phyloP scores from a whole-genome alignment of 2,329 filamentous ascomycete species.

The Emmonsiellopsis sp. region DNA sequence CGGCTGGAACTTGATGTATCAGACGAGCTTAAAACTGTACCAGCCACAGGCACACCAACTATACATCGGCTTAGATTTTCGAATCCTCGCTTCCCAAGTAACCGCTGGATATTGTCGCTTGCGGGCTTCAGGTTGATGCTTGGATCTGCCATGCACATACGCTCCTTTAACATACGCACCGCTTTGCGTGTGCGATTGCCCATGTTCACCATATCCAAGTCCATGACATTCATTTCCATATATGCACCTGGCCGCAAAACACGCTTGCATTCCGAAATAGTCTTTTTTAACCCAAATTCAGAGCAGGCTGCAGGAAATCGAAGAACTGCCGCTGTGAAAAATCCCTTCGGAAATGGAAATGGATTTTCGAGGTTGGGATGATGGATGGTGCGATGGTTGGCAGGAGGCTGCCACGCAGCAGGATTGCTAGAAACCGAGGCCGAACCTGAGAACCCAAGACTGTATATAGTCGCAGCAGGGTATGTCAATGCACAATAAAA shows the following conservation, averaged over 20 bases:
- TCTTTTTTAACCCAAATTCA: constrained; percentile 34
- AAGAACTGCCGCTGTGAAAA: constrained; percentile 38
- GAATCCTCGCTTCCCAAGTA: constrained; percentile 38
- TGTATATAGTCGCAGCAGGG: constrained; percentile 37
- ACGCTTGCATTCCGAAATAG: constrained; percentile 40
- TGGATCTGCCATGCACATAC: constrained; percentile 33
- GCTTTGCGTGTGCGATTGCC: constrained; percentile 38
- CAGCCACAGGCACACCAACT: constrained; percentile 40
- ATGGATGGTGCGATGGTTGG: constrained; percentile 36
- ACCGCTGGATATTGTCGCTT: constrained; percentile 39
- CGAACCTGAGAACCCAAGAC: constrained; percentile 28
- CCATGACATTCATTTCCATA: constrained; percentile 40
- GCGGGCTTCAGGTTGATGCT: constrained; percentile 38
- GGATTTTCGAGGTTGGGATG: constrained; percentile 31
- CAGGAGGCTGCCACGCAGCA: constrained; percentile 34
- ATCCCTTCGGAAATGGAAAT: constrained; percentile 40
- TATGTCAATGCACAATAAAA: constrained; percentile 44
- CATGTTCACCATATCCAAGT: constrained; percentile 45
- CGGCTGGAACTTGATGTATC: constrained; percentile 32
- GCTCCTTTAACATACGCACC: constrained; percentile 37
- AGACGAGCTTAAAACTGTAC: constrained; percentile 33
- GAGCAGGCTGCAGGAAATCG: constrained; percentile 39
- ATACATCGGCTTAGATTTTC: constrained; percentile 42
- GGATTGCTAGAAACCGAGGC: constrained; percentile 27
- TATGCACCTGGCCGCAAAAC: constrained; percentile 42